These are phyloP conservation scores for Acanthamoeba sp. DNA, from an alignment of 208 protist species.

Conservation along the genomic window DNA sequence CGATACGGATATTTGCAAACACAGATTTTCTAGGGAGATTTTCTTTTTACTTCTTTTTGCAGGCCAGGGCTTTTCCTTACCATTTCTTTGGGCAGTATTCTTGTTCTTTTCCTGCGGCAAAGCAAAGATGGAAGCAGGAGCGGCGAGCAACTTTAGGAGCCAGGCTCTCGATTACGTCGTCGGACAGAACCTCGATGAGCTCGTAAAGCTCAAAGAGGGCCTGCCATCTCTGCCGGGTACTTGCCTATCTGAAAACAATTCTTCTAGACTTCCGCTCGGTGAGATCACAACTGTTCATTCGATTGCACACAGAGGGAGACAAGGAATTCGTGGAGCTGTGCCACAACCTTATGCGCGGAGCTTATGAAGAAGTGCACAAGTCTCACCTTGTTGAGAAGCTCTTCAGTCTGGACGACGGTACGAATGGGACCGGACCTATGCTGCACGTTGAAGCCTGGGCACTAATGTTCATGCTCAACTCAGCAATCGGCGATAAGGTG, in stretches of 20 bases:
- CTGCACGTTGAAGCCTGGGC: not conserved
- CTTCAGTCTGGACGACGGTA: not conserved
- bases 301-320: not conserved
- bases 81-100: not conserved
- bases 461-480: not conserved
- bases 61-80: rapidly evolving
- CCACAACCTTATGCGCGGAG: not conserved
- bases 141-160: not conserved
- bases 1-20: not conserved
- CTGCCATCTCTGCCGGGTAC: not conserved
- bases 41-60: not conserved
- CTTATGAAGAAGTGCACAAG: constrained; percentile 6
- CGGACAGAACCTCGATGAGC: not conserved
- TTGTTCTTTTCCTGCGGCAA: not conserved
- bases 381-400: not conserved
- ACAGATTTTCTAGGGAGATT: too few relatives aligned
- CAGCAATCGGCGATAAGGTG: constrained; percentile 4
- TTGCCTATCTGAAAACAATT: not conserved
- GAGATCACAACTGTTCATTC: not conserved
- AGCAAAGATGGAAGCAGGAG: not conserved
- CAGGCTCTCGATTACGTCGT: not conserved
- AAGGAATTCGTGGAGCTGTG: not conserved
- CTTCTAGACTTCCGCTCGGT: too few relatives aligned
- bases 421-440: not conserved
- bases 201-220: not conserved